phyloP scores from a whole-genome alignment of 768 basidiomycete genomes.

The Leccinum rimulosum region DNA sequence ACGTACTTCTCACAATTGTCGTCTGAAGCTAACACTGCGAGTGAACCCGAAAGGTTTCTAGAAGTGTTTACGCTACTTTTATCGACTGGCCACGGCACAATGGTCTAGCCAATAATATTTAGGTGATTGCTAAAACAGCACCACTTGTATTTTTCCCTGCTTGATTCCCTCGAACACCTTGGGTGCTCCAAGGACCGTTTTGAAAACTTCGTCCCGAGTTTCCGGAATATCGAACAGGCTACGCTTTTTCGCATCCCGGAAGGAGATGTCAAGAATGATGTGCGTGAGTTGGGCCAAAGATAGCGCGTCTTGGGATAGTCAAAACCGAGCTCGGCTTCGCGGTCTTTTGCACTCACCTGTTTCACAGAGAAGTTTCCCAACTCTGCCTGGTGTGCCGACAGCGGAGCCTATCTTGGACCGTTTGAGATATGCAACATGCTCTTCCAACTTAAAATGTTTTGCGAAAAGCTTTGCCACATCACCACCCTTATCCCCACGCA shows the following conservation, averaged over 20 bases:
- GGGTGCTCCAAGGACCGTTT: constrained; percentile 62
- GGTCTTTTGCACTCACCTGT: constrained; percentile 46
- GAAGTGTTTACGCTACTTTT: constrained; percentile 16
- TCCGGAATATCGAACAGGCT: constrained; percentile 80
- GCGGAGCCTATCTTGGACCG: constrained; percentile 86
- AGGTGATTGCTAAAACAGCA: constrained; percentile 56
- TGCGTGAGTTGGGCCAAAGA: constrained; percentile 74
- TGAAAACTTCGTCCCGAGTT: constrained; percentile 79
- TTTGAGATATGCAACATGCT: constrained; percentile 81
- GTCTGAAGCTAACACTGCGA: constrained; percentile 70
- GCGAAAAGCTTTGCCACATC: constrained; percentile 96
- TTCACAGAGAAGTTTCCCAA: constrained; percentile 81
- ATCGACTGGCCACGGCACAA: not conserved
- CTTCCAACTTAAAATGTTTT: constrained; percentile 87
- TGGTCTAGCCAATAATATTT: not conserved
- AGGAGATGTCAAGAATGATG: constrained; percentile 76
- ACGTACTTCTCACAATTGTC: constrained; percentile 7
- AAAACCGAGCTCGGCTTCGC: constrained; percentile 1
- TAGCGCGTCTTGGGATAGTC: constrained; percentile 55
- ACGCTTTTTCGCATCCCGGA: constrained; percentile 73
- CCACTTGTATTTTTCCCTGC: constrained; percentile 75
- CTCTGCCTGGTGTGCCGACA: constrained; percentile 87
- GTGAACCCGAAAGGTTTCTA: constrained; percentile 93
- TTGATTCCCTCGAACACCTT: constrained; percentile 60
- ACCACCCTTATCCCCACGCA: constrained; percentile 80